phyloP scores from a whole-genome alignment of 352 stramenopile genomes.

The Globisporangium iwayamae region DNA sequence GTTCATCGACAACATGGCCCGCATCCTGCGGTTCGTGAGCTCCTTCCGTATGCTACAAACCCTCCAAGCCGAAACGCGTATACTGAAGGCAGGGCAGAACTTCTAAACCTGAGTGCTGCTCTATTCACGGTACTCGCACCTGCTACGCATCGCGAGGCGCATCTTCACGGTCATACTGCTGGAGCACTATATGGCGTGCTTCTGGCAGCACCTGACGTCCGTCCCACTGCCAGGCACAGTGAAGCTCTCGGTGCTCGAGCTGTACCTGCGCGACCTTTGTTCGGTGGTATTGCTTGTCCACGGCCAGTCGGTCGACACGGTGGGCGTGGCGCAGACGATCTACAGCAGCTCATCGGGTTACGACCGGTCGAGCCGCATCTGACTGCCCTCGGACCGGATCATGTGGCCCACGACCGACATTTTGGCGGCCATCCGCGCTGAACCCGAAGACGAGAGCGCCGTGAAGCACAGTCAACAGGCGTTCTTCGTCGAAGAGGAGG shows the following conservation, averaged over 20 bases:
- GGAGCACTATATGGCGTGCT: constrained; percentile 16
- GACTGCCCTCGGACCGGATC: constrained; percentile 16
- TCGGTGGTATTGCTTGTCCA: background rate
- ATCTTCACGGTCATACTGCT: constrained; percentile 7
- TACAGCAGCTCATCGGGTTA: background rate
- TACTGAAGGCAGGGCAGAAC: background rate
- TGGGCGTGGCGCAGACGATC: background rate
- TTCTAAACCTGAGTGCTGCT: constrained; percentile 9
- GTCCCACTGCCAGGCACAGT: background rate
- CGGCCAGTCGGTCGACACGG: background rate
- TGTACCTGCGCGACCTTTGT: constrained; percentile 2
- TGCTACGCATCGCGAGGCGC: constrained; percentile 8
- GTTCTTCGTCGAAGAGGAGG: constrained; percentile 18
- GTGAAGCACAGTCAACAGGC: background rate
- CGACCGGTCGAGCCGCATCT: constrained; percentile 16
- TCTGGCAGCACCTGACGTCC: constrained; percentile 9
- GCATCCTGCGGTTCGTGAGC: background rate
- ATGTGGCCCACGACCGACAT: constrained; percentile 11
- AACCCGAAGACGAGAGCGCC: constrained; percentile 11
- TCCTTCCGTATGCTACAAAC: background rate
- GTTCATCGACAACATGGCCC: background rate
- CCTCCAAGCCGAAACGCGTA: background rate
- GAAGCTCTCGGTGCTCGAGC: background rate
- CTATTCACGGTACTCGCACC: constrained; percentile 19
- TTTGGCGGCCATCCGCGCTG: constrained; percentile 9